phyloP scores from a whole-genome alignment of 1,284 basidiomycete genomes.

The Sporisorium graminicola region DNA sequence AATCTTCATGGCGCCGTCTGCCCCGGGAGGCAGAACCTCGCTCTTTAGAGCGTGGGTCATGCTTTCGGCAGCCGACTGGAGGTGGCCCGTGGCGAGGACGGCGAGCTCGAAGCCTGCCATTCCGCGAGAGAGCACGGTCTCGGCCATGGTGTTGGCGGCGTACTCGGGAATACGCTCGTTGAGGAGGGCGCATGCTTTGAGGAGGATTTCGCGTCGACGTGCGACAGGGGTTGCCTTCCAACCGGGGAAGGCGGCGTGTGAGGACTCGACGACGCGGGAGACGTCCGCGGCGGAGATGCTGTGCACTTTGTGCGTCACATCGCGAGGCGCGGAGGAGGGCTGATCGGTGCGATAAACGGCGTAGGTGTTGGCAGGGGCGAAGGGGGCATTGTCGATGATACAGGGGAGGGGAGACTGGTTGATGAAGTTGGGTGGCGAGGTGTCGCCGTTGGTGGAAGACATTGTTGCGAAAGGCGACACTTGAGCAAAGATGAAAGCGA shows the following conservation, averaged over 20 bases:
- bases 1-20: slow-evolving; percentile 42
- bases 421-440: slow-evolving; percentile 29
- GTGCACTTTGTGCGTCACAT: slow-evolving; percentile 39
- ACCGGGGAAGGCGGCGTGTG: slow-evolving; percentile 28
- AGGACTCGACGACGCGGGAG: slow-evolving; percentile 19
- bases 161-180: slow-evolving; percentile 44
- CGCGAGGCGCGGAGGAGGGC: slow-evolving; percentile 13
- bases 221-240: slow-evolving; percentile 49
- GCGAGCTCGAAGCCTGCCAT: slow-evolving; percentile 55
- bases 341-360: slow-evolving; percentile 54
- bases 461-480: not conserved
- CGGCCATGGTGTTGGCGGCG: slow-evolving; percentile 31
- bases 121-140: slow-evolving; percentile 44
- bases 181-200: slow-evolving; percentile 42
- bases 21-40: slow-evolving; percentile 39
- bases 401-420: slow-evolving; percentile 50
- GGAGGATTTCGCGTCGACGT: slow-evolving; percentile 46
- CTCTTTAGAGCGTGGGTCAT: slow-evolving; percentile 45
- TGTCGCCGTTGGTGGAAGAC: slow-evolving; percentile 11
- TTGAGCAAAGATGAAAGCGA: not conserved
- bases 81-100: slow-evolving; percentile 30
- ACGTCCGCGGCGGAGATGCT: slow-evolving; percentile 28
- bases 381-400: slow-evolving; percentile 61
- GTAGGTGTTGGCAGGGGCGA: slow-evolving; percentile 50
- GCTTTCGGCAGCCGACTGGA: slow-evolving; percentile 24